Evolutionary conservation across 2,329 filamentous ascomycete species (phyloP), one percentile per base, ranked within the genome.

Genomic region (Colletotrichum lentis): DNA sequence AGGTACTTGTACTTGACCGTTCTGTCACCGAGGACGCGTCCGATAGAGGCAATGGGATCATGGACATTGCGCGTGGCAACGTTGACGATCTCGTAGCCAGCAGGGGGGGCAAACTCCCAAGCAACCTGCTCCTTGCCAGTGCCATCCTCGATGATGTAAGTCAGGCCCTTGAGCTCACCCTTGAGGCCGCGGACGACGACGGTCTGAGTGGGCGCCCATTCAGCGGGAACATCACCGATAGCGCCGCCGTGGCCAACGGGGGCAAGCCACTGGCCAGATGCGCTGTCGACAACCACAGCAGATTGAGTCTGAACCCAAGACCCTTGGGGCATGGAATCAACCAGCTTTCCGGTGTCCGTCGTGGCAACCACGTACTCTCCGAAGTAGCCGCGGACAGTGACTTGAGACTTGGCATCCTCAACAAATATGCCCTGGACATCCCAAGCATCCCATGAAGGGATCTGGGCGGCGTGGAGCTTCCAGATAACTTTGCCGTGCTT

Each of bases 1-100:
- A 99, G 82, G 77, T 98, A 98, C 81, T 99, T 99, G 87, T 99
- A 99, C 71, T 95, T 87, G 55, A 99, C 96, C n/a, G 90, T 90
- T 50, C 96, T 88, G 75, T 99, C 91, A 31, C 94, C 94, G 24
- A 99, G 86, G 1, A 98, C 96, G 67, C 93, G 93, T 11, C 96
- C 96, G 73, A 99, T 97, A 0, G 96, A 98, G 3, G 96, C 95
- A 55, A 98, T 90, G 0, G 93, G 93, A 73, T 99, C 94, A 71
- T 95, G 91, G 2, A 86, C 76, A 11, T 93, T 89, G 55, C 90
- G 86, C 20, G 89, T 85, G 2, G 89, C 90, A 46, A 96, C 84
- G 52, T 85, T 82, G 7, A 90, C 82, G 62, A 98, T 88, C 67
- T 83, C 88, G 76, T 96, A 87, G 12, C 88, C 88, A 1, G 82